A percentile compares a stretch with the other conserved stretches of the same genome.
Conservation (phyloP, 1,284 basidiomycete genomes). For the Ceratobasidium sp. region DNA sequence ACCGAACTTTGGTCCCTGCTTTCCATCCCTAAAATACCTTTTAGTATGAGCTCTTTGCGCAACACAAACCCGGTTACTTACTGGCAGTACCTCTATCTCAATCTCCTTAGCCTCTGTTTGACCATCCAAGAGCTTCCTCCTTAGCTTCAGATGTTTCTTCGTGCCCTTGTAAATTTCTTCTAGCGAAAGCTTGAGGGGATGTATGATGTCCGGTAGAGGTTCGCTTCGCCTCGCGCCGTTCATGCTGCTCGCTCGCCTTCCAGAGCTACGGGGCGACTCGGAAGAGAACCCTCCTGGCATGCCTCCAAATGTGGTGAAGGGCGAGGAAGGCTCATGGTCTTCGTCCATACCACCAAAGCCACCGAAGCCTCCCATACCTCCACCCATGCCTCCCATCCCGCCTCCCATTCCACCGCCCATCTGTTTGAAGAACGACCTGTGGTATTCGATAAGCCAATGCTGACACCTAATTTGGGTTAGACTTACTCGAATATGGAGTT, state of each 20-base stretch:
- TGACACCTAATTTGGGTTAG: constrained; percentile 25
- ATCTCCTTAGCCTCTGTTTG: constrained; percentile 89
- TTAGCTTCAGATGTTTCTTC: constrained; percentile 91
- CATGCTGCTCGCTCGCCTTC: constrained; percentile 30
- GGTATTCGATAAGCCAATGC: constrained; percentile 48
- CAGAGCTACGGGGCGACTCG: constrained; percentile 49
- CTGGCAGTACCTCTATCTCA: constrained; percentile 69
- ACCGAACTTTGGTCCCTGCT: constrained; percentile 91
- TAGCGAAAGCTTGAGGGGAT: constrained; percentile 86
- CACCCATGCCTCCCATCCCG: constrained; percentile 59
- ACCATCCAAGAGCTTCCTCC: constrained; percentile 76
- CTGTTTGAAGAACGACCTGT: constrained; percentile 74
- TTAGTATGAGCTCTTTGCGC: background rate
- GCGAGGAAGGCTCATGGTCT: constrained; percentile 58
- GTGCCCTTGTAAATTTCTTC: constrained; percentile 92
- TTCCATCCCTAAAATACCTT: constrained; percentile 68
- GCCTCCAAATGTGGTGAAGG: constrained; percentile 58
- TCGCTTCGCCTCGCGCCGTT: constrained; percentile 17
- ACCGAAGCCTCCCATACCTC: constrained; percentile 57
- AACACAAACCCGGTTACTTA: constrained; percentile 27
- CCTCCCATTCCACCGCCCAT: constrained; percentile 48
- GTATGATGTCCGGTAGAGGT: constrained; percentile 72
- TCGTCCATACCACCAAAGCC: constrained; percentile 57
- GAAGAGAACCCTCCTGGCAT: constrained; percentile 64
- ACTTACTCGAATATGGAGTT: constrained; percentile 91